Evolutionary conservation across 225 moss, liverwort and hornwort genomes (phyloP).

Genomic region (Bryoerythrophyllum caledonicum): DNA sequence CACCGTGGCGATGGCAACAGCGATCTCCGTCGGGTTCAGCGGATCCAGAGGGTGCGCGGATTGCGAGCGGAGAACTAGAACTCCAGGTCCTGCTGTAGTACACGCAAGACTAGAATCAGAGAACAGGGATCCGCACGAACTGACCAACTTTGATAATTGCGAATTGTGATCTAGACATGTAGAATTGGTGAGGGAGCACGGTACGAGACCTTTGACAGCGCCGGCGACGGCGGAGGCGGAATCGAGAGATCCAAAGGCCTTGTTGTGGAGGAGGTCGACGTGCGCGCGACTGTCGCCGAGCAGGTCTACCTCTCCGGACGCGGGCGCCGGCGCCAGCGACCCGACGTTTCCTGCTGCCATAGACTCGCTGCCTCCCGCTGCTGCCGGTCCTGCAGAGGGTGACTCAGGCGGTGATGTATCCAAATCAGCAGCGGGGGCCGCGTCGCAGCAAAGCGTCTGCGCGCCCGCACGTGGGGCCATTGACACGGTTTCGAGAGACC

Average conservation of each 20-base stretch:
- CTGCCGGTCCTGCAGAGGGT: neutral
- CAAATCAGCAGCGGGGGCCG: constrained; percentile 83
- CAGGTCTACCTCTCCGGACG: constrained; percentile 54
- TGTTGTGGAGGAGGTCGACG: constrained; percentile 23
- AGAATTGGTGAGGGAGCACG: neutral
- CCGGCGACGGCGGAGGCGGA: constrained; percentile 50
- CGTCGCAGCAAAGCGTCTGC: constrained; percentile 97
- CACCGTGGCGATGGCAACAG: constrained; percentile 91
- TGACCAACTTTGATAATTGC: too few relatives aligned
- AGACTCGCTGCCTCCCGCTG: neutral
- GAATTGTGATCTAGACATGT: too few relatives aligned
- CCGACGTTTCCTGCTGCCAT: constrained; percentile 10
- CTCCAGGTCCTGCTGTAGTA: constrained; percentile 67
- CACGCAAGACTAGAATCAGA: neutral
- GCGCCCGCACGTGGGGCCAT: constrained; percentile 97
- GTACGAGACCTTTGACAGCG: constrained; percentile 43
- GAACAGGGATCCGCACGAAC: too few relatives aligned
- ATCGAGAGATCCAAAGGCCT: constrained; percentile 54
- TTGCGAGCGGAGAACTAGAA: constrained; percentile 70
- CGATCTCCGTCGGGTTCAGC: constrained; percentile 83
- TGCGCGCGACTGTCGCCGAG: constrained; percentile 26
- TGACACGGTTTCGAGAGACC: constrained; percentile 82
- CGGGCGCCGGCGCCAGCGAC: constrained; percentile 48
- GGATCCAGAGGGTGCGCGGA: constrained; percentile 94
- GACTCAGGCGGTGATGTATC: constrained; percentile 22